These are phyloP conservation scores for Aphanomyces invadans DNA, from an alignment of 352 stramenopile genomes.

Conservation along the genomic window DNA sequence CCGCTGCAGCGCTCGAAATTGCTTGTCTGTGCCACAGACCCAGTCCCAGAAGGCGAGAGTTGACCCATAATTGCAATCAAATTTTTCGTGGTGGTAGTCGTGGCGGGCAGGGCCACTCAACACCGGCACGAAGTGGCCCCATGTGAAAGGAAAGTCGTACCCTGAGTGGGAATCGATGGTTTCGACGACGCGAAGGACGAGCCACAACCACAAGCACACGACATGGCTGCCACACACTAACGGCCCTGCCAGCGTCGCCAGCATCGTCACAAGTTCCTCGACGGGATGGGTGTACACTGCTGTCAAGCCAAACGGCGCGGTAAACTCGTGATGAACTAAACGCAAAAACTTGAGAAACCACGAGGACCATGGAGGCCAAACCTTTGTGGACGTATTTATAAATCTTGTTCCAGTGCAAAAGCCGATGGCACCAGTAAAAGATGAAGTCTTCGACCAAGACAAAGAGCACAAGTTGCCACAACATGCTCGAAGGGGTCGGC, in stretches of 20 bases:
- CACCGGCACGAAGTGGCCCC: not conserved
- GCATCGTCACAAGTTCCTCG: constrained; percentile 15
- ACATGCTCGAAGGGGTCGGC: not conserved
- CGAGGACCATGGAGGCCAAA: not conserved
- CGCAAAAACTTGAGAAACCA: not conserved
- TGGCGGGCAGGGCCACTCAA: not conserved
- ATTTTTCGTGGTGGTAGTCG: constrained; percentile 24
- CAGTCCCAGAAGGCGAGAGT: constrained; percentile 23
- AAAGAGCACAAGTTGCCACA: not conserved
- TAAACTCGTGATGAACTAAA: constrained; percentile 19
- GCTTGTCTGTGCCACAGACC: constrained; percentile 15
- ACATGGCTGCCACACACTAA: constrained; percentile 22
- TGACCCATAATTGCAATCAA: constrained; percentile 19
- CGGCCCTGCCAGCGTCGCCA: constrained; percentile 20
- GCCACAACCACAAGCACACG: constrained; percentile 23
- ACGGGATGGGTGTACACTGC: constrained; percentile 22
- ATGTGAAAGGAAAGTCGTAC: constrained; percentile 11
- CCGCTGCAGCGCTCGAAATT: not conserved
- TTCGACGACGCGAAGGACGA: constrained; percentile 15
- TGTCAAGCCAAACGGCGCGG: constrained; percentile 17
- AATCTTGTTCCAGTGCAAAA: constrained; percentile 25
- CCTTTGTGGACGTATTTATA: constrained; percentile 29
- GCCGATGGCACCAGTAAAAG: constrained; percentile 27
- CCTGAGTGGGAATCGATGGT: constrained; percentile 25
- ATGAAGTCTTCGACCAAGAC: constrained; percentile 15